Conservation (phyloP, 2,329 filamentous ascomycete genomes). For the Sclerotinia minor region DNA sequence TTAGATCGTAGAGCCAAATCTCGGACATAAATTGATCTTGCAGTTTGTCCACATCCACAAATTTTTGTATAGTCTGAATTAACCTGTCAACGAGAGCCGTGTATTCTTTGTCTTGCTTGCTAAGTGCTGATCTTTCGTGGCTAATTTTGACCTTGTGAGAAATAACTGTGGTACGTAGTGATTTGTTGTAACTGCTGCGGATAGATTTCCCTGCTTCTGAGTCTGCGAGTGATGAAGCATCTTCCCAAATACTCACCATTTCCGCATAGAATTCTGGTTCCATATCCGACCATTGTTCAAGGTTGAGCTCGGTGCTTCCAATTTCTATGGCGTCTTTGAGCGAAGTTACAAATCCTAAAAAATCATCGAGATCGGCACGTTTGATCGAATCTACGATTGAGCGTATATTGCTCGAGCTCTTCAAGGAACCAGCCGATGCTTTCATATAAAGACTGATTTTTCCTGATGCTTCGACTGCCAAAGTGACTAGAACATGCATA, state of each 20-base stretch:
- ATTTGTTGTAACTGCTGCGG: conserved; percentile 72
- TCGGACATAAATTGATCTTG: conserved; percentile 64
- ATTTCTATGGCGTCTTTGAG: conserved; percentile 42
- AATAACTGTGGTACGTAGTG: conserved; percentile 74
- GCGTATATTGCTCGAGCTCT: conserved; percentile 56
- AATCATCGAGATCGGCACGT: conserved; percentile 56
- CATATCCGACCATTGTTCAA: conserved; percentile 39
- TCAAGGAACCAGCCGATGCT: conserved; percentile 55
- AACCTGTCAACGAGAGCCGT: conserved; percentile 63
- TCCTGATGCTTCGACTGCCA: conserved; percentile 26
- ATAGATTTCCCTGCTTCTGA: conserved; percentile 54
- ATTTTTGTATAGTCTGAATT: conserved; percentile 50
- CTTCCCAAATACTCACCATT: conserved; percentile 43
- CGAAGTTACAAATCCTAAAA: conserved; percentile 47
- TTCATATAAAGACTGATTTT: conserved; percentile 59
- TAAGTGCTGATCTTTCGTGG: conserved; percentile 69
- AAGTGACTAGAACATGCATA: conserved; percentile 48
- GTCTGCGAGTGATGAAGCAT: conserved; percentile 48
- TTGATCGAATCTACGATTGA: conserved; percentile 50
- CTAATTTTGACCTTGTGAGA: conserved; percentile 80
- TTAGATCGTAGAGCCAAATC: conserved; percentile 73
- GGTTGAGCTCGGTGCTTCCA: conserved; percentile 34
- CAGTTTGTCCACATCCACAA: conserved; percentile 44
- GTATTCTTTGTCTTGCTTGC: conserved; percentile 69
- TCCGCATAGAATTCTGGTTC: conserved; percentile 32